Percentiles rank a stretch among this genome's conserved stretches.
phyloP scores from a whole-genome alignment of 768 basidiomycete species.

The Boletus pseudo-olivaceus region DNA sequence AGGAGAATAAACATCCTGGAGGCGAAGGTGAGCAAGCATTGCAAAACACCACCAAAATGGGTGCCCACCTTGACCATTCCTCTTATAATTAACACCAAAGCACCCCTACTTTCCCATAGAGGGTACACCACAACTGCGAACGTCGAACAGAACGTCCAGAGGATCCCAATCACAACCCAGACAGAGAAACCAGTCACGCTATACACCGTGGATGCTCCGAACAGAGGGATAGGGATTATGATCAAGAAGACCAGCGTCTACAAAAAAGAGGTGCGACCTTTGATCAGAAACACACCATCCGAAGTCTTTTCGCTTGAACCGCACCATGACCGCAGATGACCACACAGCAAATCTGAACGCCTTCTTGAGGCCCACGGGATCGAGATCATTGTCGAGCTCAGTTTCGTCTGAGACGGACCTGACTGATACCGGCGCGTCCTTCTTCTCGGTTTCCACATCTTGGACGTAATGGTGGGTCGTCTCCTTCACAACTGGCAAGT shows the following conservation, averaged over 20 bases:
- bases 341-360: conserved; percentile 81
- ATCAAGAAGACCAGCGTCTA: conserved; percentile 64
- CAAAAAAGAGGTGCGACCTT: not conserved
- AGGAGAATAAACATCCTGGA: conserved; percentile 39
- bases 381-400: conserved; percentile 55
- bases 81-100: conserved; percentile 51
- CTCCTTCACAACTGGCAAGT: conserved; percentile 34
- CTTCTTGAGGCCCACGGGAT: conserved; percentile 59
- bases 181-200: conserved; percentile 60
- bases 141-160: conserved; percentile 79
- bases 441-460: conserved; percentile 38
- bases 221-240: conserved; percentile 80
- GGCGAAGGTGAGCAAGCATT: not conserved
- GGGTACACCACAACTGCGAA: conserved; percentile 81
- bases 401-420: conserved; percentile 36
- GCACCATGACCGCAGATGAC: conserved; percentile 64
- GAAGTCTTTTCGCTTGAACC: conserved; percentile 15
- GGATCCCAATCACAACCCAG: conserved; percentile 80
- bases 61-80: conserved; percentile 61
- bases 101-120: conserved; percentile 76
- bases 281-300: not conserved
- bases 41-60: not conserved
- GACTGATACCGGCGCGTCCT: conserved; percentile 27
- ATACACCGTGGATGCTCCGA: conserved; percentile 76
- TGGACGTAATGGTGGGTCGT: conserved; percentile 12